Evolutionary conservation across 75 land plant species (phyloP).

Genomic region (Picea sitchensis): DNA sequence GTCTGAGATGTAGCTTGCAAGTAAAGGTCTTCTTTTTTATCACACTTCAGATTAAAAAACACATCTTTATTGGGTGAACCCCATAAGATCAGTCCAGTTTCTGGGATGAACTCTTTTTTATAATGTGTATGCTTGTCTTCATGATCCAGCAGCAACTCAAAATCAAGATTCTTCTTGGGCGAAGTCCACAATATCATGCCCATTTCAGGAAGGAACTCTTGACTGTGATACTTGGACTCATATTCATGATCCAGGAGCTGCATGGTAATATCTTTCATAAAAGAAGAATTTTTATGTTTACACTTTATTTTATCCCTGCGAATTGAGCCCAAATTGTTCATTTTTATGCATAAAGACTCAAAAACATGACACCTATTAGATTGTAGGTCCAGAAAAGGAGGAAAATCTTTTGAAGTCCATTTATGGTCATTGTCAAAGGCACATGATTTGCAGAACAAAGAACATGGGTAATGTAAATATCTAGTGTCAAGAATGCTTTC

Average conservation of each 20-base stretch:
- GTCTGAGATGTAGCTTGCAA: background rate
- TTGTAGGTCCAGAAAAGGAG: slow-evolving; percentile 1
- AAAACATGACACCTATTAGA: slow-evolving; percentile 2
- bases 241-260: background rate
- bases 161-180: background rate
- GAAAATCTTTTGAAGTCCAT: background rate
- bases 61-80: slow-evolving; percentile 3
- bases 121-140: slow-evolving; percentile 4
- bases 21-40: background rate
- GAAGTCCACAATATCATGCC: slow-evolving; percentile 2
- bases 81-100: background rate
- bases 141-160: background rate
- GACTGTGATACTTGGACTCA: background rate
- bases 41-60: background rate
- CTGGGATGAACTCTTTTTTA: background rate
- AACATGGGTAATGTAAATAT: background rate
- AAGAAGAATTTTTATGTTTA: background rate
- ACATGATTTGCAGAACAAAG: slow-evolving; percentile 1
- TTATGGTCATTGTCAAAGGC: background rate
- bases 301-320: background rate
- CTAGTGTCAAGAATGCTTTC: slow-evolving; percentile 3
- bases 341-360: background rate
- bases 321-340: background rate
- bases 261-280: background rate
- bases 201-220: background rate